Evolutionary conservation across 257 asterid genomes (phyloP).

Genomic region (Nicotiana sylvestris): DNA sequence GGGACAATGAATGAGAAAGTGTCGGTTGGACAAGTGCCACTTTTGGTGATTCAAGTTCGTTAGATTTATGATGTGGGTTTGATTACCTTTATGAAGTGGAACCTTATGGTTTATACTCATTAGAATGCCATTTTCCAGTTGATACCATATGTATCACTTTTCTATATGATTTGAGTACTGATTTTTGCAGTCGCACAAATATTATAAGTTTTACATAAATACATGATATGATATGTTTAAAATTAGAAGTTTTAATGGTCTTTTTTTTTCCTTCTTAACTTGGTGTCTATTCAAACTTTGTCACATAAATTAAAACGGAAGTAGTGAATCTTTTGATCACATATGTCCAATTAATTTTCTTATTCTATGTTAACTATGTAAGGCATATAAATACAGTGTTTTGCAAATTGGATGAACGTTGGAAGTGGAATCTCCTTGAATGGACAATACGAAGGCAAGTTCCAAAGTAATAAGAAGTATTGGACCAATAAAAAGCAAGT

Average conservation of each 20-base stretch:
- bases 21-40: neutral
- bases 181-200: neutral
- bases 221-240: no score
- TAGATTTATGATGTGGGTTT: neutral
- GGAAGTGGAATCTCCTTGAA: neutral
- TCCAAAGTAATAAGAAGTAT: neutral
- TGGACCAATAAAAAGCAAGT: neutral
- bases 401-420: neutral
- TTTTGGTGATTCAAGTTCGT: neutral
- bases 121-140: neutral
- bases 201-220: no score
- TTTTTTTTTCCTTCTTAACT: no score
- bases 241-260: no score
- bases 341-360: no score
- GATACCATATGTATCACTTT: neutral
- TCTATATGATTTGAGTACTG: neutral
- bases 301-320: no score
- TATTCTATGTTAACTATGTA: no score
- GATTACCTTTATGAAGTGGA: neutral
- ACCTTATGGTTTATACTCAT: neutral
- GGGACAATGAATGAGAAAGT: neutral
- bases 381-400: neutral
- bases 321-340: no score
- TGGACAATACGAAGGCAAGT: neutral
- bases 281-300: no score